These are phyloP conservation scores for Tephrocybe sp. DNA, from an alignment of 768 basidiomycete genomes.

Conservation along the genomic window DNA sequence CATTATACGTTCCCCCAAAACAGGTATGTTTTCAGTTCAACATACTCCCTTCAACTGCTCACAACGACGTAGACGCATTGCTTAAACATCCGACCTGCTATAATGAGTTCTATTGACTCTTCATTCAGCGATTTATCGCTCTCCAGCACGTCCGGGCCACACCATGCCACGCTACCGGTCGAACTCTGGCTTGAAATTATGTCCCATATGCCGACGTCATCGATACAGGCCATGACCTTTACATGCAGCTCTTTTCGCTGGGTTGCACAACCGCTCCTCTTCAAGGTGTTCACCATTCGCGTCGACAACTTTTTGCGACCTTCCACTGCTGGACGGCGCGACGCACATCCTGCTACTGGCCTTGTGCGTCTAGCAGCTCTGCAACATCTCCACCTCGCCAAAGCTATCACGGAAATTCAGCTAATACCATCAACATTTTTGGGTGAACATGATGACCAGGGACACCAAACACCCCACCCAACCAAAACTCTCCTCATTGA, in stretches of 20 bases:
- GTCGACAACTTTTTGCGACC: background rate
- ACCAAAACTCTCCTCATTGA: constrained; percentile 11
- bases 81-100: too few relatives aligned
- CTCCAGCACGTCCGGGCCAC: background rate
- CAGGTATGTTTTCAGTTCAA: too few relatives aligned
- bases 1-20: too few relatives aligned
- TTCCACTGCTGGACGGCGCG: constrained; percentile 5
- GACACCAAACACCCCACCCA: constrained; percentile 2
- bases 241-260: constrained; percentile 17
- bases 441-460: background rate
- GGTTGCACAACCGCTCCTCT: constrained; percentile 19
- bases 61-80: too few relatives aligned
- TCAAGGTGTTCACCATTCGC: constrained; percentile 17
- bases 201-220: constrained; percentile 5
- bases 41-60: too few relatives aligned
- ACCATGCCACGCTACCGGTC: constrained; percentile 4
- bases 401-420: constrained; percentile 15
- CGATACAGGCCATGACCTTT: constrained; percentile 9
- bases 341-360: constrained; percentile 2
- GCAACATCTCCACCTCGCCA: constrained; percentile 7
- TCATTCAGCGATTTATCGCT: background rate
- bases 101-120: constrained; percentile 1
- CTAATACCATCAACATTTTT: constrained; percentile 11
- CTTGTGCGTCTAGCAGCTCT: constrained; percentile 12
- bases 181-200: constrained; percentile 20